These are phyloP conservation scores for Arthrobotrys musiformis DNA, from an alignment of 2,329 filamentous ascomycete genomes.

Conservation along the genomic window DNA sequence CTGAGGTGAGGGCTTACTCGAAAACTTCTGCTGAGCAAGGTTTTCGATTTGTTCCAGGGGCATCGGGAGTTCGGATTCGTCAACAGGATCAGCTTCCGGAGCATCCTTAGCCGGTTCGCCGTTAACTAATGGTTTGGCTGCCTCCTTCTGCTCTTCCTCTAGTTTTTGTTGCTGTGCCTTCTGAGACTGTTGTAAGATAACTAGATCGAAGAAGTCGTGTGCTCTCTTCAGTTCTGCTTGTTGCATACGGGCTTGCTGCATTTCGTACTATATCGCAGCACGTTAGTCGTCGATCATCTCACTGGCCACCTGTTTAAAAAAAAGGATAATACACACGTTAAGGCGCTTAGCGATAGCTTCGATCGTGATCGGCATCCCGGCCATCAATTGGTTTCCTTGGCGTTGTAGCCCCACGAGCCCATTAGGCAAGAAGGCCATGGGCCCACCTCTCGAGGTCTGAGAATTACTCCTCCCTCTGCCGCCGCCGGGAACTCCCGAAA, in stretches of 20 bases:
- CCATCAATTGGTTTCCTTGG: conserved; percentile 76
- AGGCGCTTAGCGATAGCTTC: conserved; percentile 92
- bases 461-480: conserved; percentile 66
- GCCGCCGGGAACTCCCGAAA: conserved; percentile 68
- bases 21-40: conserved; percentile 63
- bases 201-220: conserved; percentile 79
- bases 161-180: conserved; percentile 31
- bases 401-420: conserved; percentile 70
- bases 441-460: conserved; percentile 67
- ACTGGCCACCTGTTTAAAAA: neutral
- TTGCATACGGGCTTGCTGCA: conserved; percentile 88
- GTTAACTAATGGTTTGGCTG: conserved; percentile 4
- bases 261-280: conserved; percentile 74
- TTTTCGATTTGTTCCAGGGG: conserved; percentile 70
- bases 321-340: conserved; percentile 71
- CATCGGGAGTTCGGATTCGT: conserved; percentile 63
- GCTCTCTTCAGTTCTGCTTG: conserved; percentile 85
- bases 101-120: conserved; percentile 5
- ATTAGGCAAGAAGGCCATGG: conserved; percentile 63
- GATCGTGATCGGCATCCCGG: conserved; percentile 82
- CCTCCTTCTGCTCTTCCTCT: conserved; percentile 3
- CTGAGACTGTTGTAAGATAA: conserved; percentile 67
- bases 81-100: conserved; percentile 17
- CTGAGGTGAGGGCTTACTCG: conserved; percentile 73
- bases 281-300: conserved; percentile 7